Conservation (phyloP, 768 basidiomycete species). For the Boletellus sp. region DNA sequence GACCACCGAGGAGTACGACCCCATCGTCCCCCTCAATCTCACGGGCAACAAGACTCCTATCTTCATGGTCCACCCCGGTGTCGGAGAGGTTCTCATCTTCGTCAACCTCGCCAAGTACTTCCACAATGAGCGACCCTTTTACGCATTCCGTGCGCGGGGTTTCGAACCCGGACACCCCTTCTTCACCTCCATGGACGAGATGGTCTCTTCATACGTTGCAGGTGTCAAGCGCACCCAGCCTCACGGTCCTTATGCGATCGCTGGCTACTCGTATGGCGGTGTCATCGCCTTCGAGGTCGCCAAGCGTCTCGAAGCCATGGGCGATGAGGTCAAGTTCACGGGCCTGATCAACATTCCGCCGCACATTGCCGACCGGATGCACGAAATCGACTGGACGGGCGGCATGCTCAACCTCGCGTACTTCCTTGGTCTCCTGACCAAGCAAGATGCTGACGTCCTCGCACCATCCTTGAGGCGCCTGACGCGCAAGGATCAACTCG, state of each 20-base stretch:
- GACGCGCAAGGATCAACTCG: conserved; percentile 27
- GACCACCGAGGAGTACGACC: conserved; percentile 34
- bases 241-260: conserved; percentile 39
- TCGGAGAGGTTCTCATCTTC: conserved; percentile 41
- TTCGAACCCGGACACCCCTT: conserved; percentile 38
- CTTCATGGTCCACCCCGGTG: conserved; percentile 44
- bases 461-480: conserved; percentile 20
- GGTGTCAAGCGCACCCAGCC: conserved; percentile 35
- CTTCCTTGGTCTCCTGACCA: conserved; percentile 37
- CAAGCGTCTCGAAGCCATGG: conserved; percentile 35
- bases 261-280: conserved; percentile 45
- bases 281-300: conserved; percentile 43
- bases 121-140: conserved; percentile 40
- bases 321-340: conserved; percentile 37
- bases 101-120: conserved; percentile 42
- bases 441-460: conserved; percentile 27
- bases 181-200: conserved; percentile 38
- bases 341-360: conserved; percentile 44
- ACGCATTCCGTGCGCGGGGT: conserved; percentile 44
- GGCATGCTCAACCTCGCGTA: conserved; percentile 40
- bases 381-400: conserved; percentile 40
- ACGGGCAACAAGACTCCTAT: conserved; percentile 40
- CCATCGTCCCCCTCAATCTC: conserved; percentile 39
- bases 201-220: conserved; percentile 36
- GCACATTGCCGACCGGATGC: conserved; percentile 40